Conservation (phyloP, 257 asterid species). For the Solanum raphanifolium region DNA sequence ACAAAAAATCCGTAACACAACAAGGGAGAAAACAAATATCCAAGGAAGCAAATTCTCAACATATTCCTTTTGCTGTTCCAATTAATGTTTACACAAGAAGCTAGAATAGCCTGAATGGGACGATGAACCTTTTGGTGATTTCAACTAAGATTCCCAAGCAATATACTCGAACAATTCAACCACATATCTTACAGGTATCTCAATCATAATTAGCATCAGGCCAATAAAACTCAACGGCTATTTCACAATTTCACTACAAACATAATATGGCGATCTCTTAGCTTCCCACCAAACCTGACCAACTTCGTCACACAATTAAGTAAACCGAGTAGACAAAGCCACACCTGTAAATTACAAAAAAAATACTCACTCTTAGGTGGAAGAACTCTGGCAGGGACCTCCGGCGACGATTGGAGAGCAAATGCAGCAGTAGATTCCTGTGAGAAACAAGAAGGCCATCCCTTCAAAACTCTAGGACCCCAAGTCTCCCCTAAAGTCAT, state of each 20-base stretch:
- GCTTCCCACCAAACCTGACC: background rate
- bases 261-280: background rate
- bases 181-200: background rate
- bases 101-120: background rate
- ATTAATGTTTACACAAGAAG: background rate
- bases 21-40: background rate
- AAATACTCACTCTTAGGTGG: conserved; percentile 84
- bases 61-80: background rate
- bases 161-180: background rate
- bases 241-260: background rate
- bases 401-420: conserved; percentile 45
- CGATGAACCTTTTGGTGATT: background rate
- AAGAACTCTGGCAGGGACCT: conserved; percentile 51
- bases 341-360: background rate
- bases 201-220: background rate
- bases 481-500: conserved; percentile 79
- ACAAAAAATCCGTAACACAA: background rate
- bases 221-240: background rate
- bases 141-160: background rate
- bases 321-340: background rate
- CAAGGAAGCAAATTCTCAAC: background rate
- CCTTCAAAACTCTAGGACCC: conserved; percentile 82
- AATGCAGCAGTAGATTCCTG: conserved; percentile 53
- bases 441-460: conserved; percentile 88
- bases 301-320: background rate